A percentile compares a stretch with the other conserved stretches of the same genome.
phyloP scores from a whole-genome alignment of 345 rosid genomes.

The thale cress (Arabidopsis thaliana) region DNA sequence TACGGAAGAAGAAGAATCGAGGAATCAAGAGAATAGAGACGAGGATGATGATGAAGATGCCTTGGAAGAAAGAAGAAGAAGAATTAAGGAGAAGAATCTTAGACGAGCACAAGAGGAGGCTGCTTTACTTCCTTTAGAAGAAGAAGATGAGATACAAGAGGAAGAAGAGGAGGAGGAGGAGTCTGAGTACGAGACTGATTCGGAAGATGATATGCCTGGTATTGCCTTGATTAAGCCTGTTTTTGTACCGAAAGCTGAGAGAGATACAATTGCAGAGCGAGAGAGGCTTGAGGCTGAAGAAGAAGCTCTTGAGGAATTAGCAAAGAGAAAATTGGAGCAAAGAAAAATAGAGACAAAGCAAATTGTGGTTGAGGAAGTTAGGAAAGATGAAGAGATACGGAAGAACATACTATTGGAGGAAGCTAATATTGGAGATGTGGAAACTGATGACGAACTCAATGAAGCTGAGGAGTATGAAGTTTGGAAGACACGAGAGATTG shows the following conservation, averaged over 20 bases:
- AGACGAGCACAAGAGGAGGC: slow-evolving; percentile 61
- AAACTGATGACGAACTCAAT: slow-evolving; percentile 76
- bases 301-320: slow-evolving; percentile 64
- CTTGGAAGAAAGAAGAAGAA: slow-evolving; percentile 61
- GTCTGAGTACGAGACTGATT: slow-evolving; percentile 80
- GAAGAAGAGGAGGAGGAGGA: slow-evolving; percentile 77
- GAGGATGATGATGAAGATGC: slow-evolving; percentile 73
- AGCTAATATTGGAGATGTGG: slow-evolving; percentile 73
- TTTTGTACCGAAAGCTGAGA: slow-evolving; percentile 71
- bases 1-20: slow-evolving; percentile 59
- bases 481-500: slow-evolving; percentile 87
- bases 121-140: slow-evolving; percentile 61
- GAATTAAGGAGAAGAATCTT: slow-evolving; percentile 60
- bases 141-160: slow-evolving; percentile 65
- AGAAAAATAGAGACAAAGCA: slow-evolving; percentile 72
- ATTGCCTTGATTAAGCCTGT: slow-evolving; percentile 72
- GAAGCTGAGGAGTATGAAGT: slow-evolving; percentile 83
- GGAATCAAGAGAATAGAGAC: slow-evolving; percentile 53
- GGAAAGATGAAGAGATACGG: slow-evolving; percentile 66
- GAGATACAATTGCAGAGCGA: slow-evolving; percentile 76
- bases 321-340: slow-evolving; percentile 60
- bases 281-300: slow-evolving; percentile 74
- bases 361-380: slow-evolving; percentile 68
- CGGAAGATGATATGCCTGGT: slow-evolving; percentile 66
- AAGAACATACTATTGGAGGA: slow-evolving; percentile 66